These are phyloP conservation scores for Saturnispora diversa DNA, from an alignment of 805 yeast genomes.

Conservation along the genomic window DNA sequence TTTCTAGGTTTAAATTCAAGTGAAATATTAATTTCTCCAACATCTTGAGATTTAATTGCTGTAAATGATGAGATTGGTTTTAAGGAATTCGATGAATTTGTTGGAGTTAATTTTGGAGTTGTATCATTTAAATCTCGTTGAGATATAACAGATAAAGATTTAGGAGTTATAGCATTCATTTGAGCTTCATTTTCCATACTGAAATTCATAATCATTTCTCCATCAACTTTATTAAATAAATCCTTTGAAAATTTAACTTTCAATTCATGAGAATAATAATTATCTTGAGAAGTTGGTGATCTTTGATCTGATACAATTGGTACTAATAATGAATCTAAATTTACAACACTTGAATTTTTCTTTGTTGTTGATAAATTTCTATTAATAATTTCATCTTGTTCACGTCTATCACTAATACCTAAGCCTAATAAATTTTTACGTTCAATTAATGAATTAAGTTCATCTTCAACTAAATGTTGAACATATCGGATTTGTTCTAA, in stretches of 20 bases:
- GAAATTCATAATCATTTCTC: conserved; percentile 7
- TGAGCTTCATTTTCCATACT: conserved; percentile 10
- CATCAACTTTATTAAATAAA: conserved; percentile 16
- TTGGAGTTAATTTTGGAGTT: neutral
- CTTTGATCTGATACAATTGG: conserved; percentile 10
- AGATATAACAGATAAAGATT: conserved; percentile 7
- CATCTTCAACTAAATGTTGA: conserved; percentile 13
- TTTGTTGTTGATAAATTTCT: conserved; percentile 8
- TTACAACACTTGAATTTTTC: neutral
- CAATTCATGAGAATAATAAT: conserved; percentile 3
- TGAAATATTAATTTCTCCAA: conserved; percentile 10
- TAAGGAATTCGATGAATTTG: conserved; percentile 4
- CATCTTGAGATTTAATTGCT: neutral
- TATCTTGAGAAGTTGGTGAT: neutral
- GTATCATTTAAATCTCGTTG: neutral
- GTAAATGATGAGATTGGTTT: conserved; percentile 6
- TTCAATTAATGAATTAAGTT: conserved; percentile 11
- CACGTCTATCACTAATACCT: conserved; percentile 6
- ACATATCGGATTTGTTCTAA: conserved; percentile 12
- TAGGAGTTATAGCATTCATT: conserved; percentile 13
- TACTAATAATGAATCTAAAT: neutral
- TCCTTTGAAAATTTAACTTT: conserved; percentile 11
- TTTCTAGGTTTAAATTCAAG: conserved; percentile 10
- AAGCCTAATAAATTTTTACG: conserved; percentile 11
- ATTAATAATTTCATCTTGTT: conserved; percentile 16